These are phyloP conservation scores for Amborella trichopoda DNA, from an alignment of 164 flowering plant genomes.

Conservation along the genomic window DNA sequence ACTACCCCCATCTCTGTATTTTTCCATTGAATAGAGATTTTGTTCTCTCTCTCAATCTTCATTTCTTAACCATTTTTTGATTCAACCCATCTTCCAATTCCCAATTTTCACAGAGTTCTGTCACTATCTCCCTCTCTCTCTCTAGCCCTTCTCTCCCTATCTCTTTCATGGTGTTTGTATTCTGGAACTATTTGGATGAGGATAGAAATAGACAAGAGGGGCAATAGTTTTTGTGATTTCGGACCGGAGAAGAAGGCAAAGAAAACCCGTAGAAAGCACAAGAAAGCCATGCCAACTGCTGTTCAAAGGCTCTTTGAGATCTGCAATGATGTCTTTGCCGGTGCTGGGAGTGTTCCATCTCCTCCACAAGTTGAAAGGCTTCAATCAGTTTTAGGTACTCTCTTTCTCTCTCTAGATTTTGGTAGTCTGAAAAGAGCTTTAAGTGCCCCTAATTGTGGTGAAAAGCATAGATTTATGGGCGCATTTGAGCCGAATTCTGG, in stretches of 20 bases:
- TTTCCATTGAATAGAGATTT: too few species aligned
- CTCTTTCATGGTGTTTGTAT: neutral
- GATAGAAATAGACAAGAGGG: slow-evolving; percentile 8
- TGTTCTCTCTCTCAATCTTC: too few species aligned
- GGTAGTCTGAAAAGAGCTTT: too few species aligned
- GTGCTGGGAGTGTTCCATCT: slow-evolving; percentile 36
- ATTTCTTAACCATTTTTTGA: too few species aligned
- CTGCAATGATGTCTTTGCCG: slow-evolving; percentile 52
- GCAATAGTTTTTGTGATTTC: neutral
- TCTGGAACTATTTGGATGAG: slow-evolving; percentile 8
- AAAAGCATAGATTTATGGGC: too few species aligned
- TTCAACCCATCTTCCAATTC: too few species aligned
- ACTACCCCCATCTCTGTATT: too few species aligned
- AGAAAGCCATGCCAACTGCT: slow-evolving; percentile 15
- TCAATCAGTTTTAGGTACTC: slow-evolving; percentile 32
- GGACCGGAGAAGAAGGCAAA: slow-evolving; percentile 13
- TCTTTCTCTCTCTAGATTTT: too few species aligned
- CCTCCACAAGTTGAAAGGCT: slow-evolving; percentile 27
- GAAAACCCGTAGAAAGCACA: slow-evolving; percentile 26
- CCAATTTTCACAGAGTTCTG: too few species aligned
- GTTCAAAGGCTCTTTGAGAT: slow-evolving; percentile 43
- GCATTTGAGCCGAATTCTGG: too few species aligned
- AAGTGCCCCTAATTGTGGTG: too few species aligned
- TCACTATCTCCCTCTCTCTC: slow-evolving; percentile 1
- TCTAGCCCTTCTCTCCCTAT: neutral